Conservation (phyloP, 768 basidiomycete genomes). For the Imleria badia region DNA sequence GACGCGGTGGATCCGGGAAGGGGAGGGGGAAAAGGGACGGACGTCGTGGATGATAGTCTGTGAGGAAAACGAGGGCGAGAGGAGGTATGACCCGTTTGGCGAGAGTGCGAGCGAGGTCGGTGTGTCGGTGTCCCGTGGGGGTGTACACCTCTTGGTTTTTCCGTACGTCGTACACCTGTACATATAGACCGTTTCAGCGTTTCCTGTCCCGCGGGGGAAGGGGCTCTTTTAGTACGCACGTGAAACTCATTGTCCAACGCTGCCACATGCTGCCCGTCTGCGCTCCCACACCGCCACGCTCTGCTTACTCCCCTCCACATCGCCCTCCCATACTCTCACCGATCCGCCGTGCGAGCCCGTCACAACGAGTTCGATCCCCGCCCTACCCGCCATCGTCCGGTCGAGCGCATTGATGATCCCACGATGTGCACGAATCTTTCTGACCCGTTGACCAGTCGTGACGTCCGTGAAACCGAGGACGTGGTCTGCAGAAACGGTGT, state of each 20-base stretch:
- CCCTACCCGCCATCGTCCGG: conserved; percentile 79
- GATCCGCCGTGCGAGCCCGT: conserved; percentile 93
- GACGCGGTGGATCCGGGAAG: conserved; percentile 76
- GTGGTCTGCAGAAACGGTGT: conserved; percentile 90
- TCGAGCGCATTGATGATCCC: conserved; percentile 91
- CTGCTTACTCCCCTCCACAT: conserved; percentile 71
- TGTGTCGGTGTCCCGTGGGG: conserved; percentile 84
- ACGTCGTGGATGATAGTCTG: conserved; percentile 89
- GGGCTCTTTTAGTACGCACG: too few relatives aligned
- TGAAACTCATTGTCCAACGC: conserved; percentile 97
- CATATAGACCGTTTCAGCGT: too few relatives aligned
- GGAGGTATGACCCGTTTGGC: conserved; percentile 82
- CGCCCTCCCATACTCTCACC: conserved; percentile 94
- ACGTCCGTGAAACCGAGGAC: conserved; percentile 74
- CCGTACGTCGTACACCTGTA: conserved; percentile 92
- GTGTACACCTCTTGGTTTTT: conserved; percentile 79
- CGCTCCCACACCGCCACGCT: conserved; percentile 80
- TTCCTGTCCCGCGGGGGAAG: background rate
- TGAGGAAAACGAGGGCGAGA: conserved; percentile 90
- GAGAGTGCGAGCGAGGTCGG: conserved; percentile 92
- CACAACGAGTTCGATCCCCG: conserved; percentile 81
- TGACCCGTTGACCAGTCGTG: conserved; percentile 77
- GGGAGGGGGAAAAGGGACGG: conserved; percentile 87
- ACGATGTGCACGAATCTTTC: conserved; percentile 83
- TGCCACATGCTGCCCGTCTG: conserved; percentile 86